Conservation (phyloP, 2,329 filamentous ascomycete species). For the Neopestalotiopsis clavispora region DNA sequence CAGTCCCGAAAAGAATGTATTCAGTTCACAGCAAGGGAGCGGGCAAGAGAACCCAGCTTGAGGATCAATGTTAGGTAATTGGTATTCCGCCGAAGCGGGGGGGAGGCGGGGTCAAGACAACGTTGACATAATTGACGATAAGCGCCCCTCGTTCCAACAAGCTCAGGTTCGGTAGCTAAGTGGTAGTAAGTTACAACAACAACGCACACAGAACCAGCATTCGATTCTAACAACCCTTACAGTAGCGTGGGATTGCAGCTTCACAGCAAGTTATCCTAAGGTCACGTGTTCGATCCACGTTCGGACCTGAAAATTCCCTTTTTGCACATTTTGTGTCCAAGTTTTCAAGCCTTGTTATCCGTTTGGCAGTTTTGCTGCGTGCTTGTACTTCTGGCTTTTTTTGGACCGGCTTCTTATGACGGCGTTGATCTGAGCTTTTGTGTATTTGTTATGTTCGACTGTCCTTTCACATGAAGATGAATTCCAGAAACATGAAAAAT, state of each 20-base stretch:
- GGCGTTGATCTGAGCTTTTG: too few relatives aligned
- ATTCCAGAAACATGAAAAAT: too few relatives aligned
- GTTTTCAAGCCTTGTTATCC: background rate
- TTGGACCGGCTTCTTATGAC: too few relatives aligned
- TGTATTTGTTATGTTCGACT: too few relatives aligned
- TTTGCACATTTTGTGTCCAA: background rate
- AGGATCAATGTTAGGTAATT: too few relatives aligned
- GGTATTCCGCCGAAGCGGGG: background rate
- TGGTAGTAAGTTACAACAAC: constrained; percentile 6
- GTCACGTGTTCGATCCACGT: constrained; percentile 15
- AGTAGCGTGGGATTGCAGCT: constrained; percentile 12
- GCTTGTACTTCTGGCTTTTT: too few relatives aligned
- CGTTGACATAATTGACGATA: background rate
- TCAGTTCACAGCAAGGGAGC: too few relatives aligned
- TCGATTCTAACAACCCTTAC: constrained; percentile 4
- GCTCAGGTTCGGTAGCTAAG: constrained; percentile 8
- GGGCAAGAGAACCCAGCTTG: too few relatives aligned
- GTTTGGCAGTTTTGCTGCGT: background rate
- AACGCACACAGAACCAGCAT: background rate
- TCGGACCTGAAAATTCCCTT: constrained; percentile 1
- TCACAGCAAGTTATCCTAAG: constrained; percentile 8
- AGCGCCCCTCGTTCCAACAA: background rate
- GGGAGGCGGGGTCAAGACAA: background rate
- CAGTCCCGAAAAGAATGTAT: too few relatives aligned
- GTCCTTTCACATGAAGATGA: too few relatives aligned